Evolutionary conservation across 345 rosid species (phyloP), one percentile per base, ranked within the genome.

Genomic region (Camelina sativa): DNA sequence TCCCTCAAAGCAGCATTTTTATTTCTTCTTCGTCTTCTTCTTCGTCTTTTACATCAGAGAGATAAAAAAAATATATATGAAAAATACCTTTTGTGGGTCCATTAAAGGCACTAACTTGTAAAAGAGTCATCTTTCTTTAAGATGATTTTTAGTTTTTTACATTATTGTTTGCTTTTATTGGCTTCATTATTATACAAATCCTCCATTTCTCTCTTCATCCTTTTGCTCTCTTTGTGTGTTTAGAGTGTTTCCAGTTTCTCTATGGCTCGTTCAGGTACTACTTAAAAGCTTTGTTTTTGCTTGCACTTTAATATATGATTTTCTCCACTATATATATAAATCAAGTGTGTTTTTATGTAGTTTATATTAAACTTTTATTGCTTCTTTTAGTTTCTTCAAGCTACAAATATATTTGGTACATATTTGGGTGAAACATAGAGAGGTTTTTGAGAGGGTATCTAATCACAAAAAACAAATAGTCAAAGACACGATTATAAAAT

Each of bases 71-170:
- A 47, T 20, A 37, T 59, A 64, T 43, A 70, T 35, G 56, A 47
- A 69, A 58, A 76, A 81, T 82, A 87, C 85, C 30, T 71, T 82
- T 78, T 48, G 86, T 76, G 90, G 94, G 94, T 76, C 91, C 94
- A 76, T 52, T 51, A 28, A 13, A 54, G 25, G 82, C 89, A 82
- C 82, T 78, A 73, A 70, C 71, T 66, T 52, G 63, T 76, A 76
- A 69, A 69, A 65, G 67, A 71, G 67, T 69, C 60, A n/a, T 68
- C 71, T 64, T 71, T 71, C 37, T 34, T 34, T 34, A 76, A 51
- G 43, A 73, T 67, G 67, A 51, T 61, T 65, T 65, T 53, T 53
- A 15, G 67, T 46, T 61, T 65, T 65, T 53, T 53, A 15, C 65
- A 79, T 60, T 57, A 61, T 76, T 32, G 58, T 68, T 68, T 60